phyloP scores from a whole-genome alignment of 208 protist species.

The Vickermania spadyakhi region DNA sequence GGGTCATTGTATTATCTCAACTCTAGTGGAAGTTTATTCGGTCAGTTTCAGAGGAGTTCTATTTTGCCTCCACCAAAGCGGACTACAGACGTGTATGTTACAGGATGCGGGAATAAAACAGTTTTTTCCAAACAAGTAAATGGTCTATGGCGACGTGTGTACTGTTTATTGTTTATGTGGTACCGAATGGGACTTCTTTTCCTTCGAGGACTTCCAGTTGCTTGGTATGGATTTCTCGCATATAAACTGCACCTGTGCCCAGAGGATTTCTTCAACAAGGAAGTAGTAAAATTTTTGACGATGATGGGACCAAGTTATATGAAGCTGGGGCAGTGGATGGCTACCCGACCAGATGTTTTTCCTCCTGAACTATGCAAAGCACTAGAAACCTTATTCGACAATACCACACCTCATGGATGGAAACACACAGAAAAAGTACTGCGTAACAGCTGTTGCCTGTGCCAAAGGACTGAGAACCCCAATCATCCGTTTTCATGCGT shows the following conservation, averaged over 20 bases:
- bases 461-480: slow-evolving; percentile 2
- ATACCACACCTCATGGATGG: slow-evolving; percentile 60
- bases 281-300: slow-evolving; percentile 38
- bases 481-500: background rate
- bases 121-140: slow-evolving; percentile 15
- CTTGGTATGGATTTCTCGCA: slow-evolving; percentile 49
- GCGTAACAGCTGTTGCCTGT: slow-evolving; percentile 15
- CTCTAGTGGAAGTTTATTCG: background rate
- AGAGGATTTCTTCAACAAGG: slow-evolving; percentile 37
- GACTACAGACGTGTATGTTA: slow-evolving; percentile 45
- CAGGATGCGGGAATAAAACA: slow-evolving; percentile 19
- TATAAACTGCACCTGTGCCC: slow-evolving; percentile 42
- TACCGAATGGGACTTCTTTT: slow-evolving; percentile 31
- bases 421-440: slow-evolving; percentile 69
- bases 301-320: slow-evolving; percentile 88
- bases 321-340: slow-evolving; percentile 93
- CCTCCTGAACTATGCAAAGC: slow-evolving; percentile 52
- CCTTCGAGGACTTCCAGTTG: slow-evolving; percentile 21
- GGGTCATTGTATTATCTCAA: background rate
- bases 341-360: slow-evolving; percentile 88
- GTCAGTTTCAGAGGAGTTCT: background rate
- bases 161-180: slow-evolving; percentile 23
- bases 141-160: slow-evolving; percentile 16
- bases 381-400: slow-evolving; percentile 63
- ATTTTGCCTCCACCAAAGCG: slow-evolving; percentile 17